These are phyloP conservation scores for Erucastrum elatum DNA, from an alignment of 345 rosid genomes.

Conservation along the genomic window DNA sequence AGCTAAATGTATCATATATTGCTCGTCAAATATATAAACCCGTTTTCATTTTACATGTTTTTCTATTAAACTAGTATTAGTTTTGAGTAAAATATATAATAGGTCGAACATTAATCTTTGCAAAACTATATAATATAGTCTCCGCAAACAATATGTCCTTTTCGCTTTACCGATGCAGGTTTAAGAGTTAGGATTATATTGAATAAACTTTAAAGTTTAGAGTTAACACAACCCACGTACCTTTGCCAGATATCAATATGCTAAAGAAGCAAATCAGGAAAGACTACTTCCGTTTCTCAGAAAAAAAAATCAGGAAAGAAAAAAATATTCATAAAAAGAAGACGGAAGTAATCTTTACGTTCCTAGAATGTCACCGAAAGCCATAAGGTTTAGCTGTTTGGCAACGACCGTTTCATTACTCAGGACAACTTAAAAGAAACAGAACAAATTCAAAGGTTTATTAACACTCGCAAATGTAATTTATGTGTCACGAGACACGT, in stretches of 20 bases:
- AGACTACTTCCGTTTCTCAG: background rate
- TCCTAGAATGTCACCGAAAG: constrained; percentile 25
- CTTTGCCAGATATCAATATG: background rate
- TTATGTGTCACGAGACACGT: background rate
- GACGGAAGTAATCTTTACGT: constrained; percentile 19
- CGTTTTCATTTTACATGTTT: background rate
- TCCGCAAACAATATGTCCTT: background rate
- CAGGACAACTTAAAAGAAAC: constrained; percentile 17
- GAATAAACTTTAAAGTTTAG: background rate
- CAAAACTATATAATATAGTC: background rate
- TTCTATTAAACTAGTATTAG: too few species aligned
- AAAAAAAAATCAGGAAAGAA: background rate
- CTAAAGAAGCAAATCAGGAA: constrained; percentile 6
- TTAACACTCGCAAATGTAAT: background rate
- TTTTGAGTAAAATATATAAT: too few species aligned
- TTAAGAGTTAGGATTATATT: background rate
- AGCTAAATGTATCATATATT: background rate
- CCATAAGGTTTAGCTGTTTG: constrained; percentile 11
- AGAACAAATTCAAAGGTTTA: constrained; percentile 5
- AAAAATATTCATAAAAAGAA: background rate
- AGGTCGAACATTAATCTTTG: too few species aligned
- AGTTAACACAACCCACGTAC: background rate
- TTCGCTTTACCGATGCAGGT: background rate
- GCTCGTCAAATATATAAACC: background rate
- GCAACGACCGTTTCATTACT: constrained; percentile 26